A percentile compares a stretch with the other conserved stretches of the same genome.
These are phyloP conservation scores for Macrolepiota albuminosa DNA, from an alignment of 768 basidiomycete species.

Conservation along the genomic window DNA sequence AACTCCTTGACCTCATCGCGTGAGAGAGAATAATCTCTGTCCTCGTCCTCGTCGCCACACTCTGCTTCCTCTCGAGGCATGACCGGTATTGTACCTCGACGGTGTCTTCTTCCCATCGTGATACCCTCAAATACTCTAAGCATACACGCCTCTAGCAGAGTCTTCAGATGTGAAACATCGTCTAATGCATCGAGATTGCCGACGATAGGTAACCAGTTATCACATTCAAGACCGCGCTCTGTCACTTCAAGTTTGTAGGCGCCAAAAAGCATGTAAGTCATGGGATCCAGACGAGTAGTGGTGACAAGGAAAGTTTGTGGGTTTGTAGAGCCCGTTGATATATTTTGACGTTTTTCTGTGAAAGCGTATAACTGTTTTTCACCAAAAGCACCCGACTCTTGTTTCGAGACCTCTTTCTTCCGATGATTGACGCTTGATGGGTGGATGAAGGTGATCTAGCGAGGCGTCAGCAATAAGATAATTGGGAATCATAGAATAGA, in stretches of 20 bases:
- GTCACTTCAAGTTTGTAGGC: slow-evolving; percentile 72
- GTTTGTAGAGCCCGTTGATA: slow-evolving; percentile 39
- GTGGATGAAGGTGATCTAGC: slow-evolving; percentile 72
- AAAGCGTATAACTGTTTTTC: slow-evolving; percentile 82
- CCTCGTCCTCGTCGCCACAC: slow-evolving; percentile 52
- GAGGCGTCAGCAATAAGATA: slow-evolving; percentile 4
- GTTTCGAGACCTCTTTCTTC: slow-evolving; percentile 38
- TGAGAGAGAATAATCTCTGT: slow-evolving; percentile 51
- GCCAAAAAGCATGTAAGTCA: slow-evolving; percentile 90
- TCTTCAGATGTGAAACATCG: slow-evolving; percentile 78
- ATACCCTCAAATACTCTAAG: slow-evolving; percentile 90
- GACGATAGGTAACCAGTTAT: slow-evolving; percentile 84
- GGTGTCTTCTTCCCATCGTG: slow-evolving; percentile 36
- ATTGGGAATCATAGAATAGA: background rate
- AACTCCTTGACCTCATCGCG: slow-evolving; percentile 70
- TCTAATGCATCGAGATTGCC: slow-evolving; percentile 73
- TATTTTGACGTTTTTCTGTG: slow-evolving; percentile 78
- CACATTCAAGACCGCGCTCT: slow-evolving; percentile 75
- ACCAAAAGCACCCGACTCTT: slow-evolving; percentile 21
- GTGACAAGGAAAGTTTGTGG: slow-evolving; percentile 70
- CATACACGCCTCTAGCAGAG: slow-evolving; percentile 77
- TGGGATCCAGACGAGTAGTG: slow-evolving; percentile 81
- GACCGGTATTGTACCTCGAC: slow-evolving; percentile 25
- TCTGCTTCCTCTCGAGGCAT: slow-evolving; percentile 51
- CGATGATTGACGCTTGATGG: slow-evolving; percentile 82